Evolutionary conservation across 805 yeast genomes (phyloP).

Genomic region (Suhomyces xylopsoci): DNA sequence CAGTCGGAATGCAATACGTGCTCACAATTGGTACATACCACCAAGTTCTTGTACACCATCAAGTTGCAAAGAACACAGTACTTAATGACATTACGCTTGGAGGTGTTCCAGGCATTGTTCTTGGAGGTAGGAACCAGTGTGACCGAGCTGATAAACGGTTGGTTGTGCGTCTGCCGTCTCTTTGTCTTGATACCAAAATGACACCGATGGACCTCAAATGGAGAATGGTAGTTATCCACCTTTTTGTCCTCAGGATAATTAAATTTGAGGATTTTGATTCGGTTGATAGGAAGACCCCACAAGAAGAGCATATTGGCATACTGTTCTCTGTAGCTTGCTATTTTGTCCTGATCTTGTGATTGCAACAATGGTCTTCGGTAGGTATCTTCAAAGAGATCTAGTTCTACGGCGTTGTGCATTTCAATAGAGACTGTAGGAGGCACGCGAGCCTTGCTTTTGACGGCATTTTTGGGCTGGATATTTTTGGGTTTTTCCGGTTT

Average conservation of each 20-base stretch:
- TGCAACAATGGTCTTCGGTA: slow-evolving; percentile 41
- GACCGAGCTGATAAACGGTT: slow-evolving; percentile 21
- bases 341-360: slow-evolving; percentile 32
- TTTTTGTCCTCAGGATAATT: slow-evolving; percentile 40
- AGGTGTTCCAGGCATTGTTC: slow-evolving; percentile 32
- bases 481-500: not conserved
- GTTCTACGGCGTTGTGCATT: slow-evolving; percentile 42
- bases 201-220: slow-evolving; percentile 34
- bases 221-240: slow-evolving; percentile 11
- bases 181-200: slow-evolving; percentile 28
- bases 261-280: slow-evolving; percentile 75
- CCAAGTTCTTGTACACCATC: slow-evolving; percentile 55
- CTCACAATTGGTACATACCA: slow-evolving; percentile 69
- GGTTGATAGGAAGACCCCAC: slow-evolving; percentile 82
- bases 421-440: slow-evolving; percentile 41
- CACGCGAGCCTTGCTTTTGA: slow-evolving; percentile 9
- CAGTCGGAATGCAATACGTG: slow-evolving; percentile 79
- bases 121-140: slow-evolving; percentile 22
- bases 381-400: slow-evolving; percentile 45
- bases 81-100: slow-evolving; percentile 22
- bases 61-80: slow-evolving; percentile 68
- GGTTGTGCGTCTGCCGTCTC: slow-evolving; percentile 15
- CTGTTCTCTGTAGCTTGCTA: slow-evolving; percentile 51
- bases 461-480: not conserved
- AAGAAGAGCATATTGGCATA: slow-evolving; percentile 74